A percentile compares a stretch with the other conserved stretches of the same genome.
These are phyloP conservation scores for Sinapis alba DNA, from an alignment of 441 rosid species.

Conservation along the genomic window DNA sequence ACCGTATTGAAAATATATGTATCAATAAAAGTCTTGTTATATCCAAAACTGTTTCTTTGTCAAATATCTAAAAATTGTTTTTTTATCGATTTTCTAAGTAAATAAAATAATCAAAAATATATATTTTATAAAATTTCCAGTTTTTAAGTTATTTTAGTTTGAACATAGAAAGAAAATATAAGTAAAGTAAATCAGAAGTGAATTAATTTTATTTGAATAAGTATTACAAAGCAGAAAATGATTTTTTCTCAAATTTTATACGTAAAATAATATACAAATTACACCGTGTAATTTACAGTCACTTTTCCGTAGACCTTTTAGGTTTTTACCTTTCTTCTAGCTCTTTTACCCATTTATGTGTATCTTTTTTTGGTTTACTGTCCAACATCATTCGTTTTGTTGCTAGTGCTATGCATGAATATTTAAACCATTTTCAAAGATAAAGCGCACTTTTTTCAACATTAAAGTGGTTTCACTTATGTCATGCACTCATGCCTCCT, in stretches of 20 bases:
- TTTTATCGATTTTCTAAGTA: not conserved
- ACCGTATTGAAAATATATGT: not conserved
- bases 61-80: not conserved
- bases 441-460: not conserved
- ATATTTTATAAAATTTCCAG: not conserved
- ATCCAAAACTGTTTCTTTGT: not conserved
- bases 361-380: not conserved
- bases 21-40: not conserved
- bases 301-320: not conserved
- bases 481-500: constrained; percentile 6
- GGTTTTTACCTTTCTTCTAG: not conserved
- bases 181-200: not conserved
- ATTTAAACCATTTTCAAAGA: constrained; percentile 14
- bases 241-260: not conserved
- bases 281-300: not conserved
- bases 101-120: not conserved
- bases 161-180: not conserved
- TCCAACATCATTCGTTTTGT: not conserved
- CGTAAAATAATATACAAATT: not conserved
- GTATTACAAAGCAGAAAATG: not conserved
- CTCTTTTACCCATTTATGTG: not conserved
- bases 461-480: constrained; percentile 15
- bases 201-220: not conserved
- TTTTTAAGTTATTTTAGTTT: not conserved
- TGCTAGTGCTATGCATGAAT: not conserved